phyloP scores from a whole-genome alignment of 2,329 filamentous ascomycete genomes.

The Pezicula rhizophila region DNA sequence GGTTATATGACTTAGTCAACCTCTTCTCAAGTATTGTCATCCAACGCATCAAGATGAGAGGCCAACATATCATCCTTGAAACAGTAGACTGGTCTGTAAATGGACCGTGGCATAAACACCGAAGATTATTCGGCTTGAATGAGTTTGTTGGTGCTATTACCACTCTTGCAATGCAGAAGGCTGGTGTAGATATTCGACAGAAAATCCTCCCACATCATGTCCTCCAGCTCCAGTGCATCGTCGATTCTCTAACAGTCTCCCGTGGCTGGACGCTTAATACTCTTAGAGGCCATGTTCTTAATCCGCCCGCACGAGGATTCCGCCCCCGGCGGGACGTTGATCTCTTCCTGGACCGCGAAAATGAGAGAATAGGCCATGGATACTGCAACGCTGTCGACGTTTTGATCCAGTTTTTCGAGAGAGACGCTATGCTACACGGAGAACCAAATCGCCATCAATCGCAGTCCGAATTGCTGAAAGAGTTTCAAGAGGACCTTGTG shows the following conservation, averaged over 20 bases:
- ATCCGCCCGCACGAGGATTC: constrained; percentile 29
- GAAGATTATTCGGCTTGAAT: constrained; percentile 37
- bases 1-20: constrained; percentile 46
- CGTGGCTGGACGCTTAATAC: constrained; percentile 35
- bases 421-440: constrained; percentile 19
- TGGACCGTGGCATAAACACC: constrained; percentile 32
- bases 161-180: constrained; percentile 39
- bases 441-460: constrained; percentile 11
- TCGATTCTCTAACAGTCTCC: constrained; percentile 39
- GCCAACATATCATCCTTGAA: constrained; percentile 29
- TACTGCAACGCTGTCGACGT: constrained; percentile 25
- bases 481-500: constrained; percentile 27
- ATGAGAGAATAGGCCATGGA: constrained; percentile 24
- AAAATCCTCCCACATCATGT: constrained; percentile 41
- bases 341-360: constrained; percentile 34
- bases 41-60: constrained; percentile 30
- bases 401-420: constrained; percentile 26
- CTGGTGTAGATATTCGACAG: constrained; percentile 29
- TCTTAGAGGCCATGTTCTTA: constrained; percentile 31
- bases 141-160: constrained; percentile 40
- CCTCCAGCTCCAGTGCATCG: constrained; percentile 44
- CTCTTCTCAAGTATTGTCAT: constrained; percentile 35
- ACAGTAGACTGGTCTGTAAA: constrained; percentile 35
- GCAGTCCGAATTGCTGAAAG: constrained; percentile 16
- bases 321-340: constrained; percentile 35